Percentiles rank a stretch among this genome's conserved stretches.
phyloP scores from a whole-genome alignment of 2,329 filamentous ascomycete species.

The Exophiala sp. region DNA sequence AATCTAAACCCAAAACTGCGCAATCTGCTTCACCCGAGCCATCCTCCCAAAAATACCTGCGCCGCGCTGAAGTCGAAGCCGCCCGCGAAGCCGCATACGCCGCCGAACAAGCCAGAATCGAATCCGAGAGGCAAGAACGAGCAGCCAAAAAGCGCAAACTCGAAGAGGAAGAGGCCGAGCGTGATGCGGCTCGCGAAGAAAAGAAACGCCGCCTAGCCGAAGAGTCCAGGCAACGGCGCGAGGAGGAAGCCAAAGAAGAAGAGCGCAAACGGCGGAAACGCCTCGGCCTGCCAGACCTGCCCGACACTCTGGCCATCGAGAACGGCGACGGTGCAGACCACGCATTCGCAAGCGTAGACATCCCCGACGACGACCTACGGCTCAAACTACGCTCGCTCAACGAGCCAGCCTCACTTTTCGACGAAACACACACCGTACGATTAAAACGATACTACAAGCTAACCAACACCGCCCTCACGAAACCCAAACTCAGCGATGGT shows the following conservation, averaged over 20 bases:
- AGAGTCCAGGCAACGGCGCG: slow-evolving; percentile 65
- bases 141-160: slow-evolving; percentile 77
- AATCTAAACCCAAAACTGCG: slow-evolving; percentile 59
- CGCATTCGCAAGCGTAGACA: slow-evolving; percentile 45
- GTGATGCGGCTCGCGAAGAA: slow-evolving; percentile 68
- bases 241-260: slow-evolving; percentile 70
- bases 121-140: slow-evolving; percentile 67
- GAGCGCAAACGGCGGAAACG: slow-evolving; percentile 70
- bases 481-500: slow-evolving; percentile 54
- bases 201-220: slow-evolving; percentile 79
- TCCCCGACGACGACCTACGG: slow-evolving; percentile 58
- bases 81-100: slow-evolving; percentile 75
- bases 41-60: slow-evolving; percentile 69
- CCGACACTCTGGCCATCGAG: slow-evolving; percentile 37
- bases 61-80: slow-evolving; percentile 81
- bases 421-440: slow-evolving; percentile 68
- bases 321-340: slow-evolving; percentile 20
- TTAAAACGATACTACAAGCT: slow-evolving; percentile 69
- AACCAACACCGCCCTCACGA: slow-evolving; percentile 33
- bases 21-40: slow-evolving; percentile 33
- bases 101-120: slow-evolving; percentile 72
- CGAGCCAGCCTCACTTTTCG: slow-evolving; percentile 75
- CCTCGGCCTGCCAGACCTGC: slow-evolving; percentile 74
- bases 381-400: slow-evolving; percentile 65
- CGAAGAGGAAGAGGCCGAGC: slow-evolving; percentile 77